Conservation (phyloP, 192 early-diverging fungal genomes). For the Chytriomyces sp. region DNA sequence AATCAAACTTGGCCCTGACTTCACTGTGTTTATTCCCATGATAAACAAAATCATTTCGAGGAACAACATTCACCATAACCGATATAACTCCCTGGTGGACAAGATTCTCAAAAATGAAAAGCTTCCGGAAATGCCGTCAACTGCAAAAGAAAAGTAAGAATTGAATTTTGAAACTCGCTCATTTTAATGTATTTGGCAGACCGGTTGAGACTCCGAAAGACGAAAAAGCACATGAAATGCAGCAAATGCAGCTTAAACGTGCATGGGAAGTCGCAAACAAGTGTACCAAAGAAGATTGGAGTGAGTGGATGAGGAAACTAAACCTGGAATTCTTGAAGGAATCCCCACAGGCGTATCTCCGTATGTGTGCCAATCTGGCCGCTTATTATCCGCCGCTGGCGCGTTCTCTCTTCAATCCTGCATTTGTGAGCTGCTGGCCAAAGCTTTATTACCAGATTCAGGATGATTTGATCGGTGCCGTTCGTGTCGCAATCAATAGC, state of each 20-base stretch:
- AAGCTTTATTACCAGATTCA: constrained; percentile 74
- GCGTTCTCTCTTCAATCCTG: constrained; percentile 82
- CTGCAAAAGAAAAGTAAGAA: constrained; percentile 15
- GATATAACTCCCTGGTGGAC: background rate
- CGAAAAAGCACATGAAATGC: constrained; percentile 53
- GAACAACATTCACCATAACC: constrained; percentile 14
- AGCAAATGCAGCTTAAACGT: constrained; percentile 66
- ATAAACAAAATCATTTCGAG: constrained; percentile 58
- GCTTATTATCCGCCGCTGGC: constrained; percentile 64
- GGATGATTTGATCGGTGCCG: constrained; percentile 70
- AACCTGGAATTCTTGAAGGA: constrained; percentile 81
- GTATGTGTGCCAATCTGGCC: constrained; percentile 75
- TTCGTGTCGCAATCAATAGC: constrained; percentile 71
- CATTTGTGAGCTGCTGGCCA: constrained; percentile 88
- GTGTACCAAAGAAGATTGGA: constrained; percentile 83
- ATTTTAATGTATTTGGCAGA: background rate
- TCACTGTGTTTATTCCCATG: constrained; percentile 77
- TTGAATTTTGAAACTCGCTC: background rate
- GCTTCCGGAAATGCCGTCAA: background rate
- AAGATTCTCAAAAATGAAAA: constrained; percentile 29
- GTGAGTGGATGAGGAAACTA: constrained; percentile 80
- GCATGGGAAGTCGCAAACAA: constrained; percentile 77
- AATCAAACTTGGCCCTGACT: constrained; percentile 75
- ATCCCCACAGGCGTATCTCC: constrained; percentile 80
- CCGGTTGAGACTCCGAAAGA: constrained; percentile 28